Evolutionary conservation across 768 basidiomycete genomes (phyloP).

Genomic region (Termitomyces sp.): DNA sequence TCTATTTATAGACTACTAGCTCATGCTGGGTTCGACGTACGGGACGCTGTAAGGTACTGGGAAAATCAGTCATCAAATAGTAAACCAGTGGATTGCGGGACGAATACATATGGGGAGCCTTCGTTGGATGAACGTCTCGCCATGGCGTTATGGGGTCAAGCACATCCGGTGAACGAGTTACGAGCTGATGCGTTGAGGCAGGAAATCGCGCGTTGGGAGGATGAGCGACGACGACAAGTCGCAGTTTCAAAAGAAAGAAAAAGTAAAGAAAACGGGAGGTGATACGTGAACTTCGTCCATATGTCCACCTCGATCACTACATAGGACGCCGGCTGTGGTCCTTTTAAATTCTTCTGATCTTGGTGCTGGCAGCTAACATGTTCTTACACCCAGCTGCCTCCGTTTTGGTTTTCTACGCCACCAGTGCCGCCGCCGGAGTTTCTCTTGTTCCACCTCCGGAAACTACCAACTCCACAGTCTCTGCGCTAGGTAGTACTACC

Average conservation of each 20-base stretch:
- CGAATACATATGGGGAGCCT: conserved; percentile 13
- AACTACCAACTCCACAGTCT: conserved; percentile 3
- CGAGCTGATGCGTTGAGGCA: conserved; percentile 55
- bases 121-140: conserved; percentile 21
- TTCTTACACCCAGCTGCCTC: neutral
- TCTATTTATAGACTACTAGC: conserved; percentile 67
- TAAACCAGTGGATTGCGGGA: conserved; percentile 38
- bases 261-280: neutral
- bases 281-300: neutral
- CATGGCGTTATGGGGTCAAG: conserved; percentile 45
- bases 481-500: conserved; percentile 6
- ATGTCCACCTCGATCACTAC: neutral
- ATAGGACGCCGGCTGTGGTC: neutral
- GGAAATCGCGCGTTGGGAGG: conserved; percentile 73
- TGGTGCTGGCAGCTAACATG: neutral
- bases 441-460: conserved; percentile 15
- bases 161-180: conserved; percentile 66
- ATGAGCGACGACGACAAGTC: conserved; percentile 32
- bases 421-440: conserved; percentile 5
- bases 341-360: neutral
- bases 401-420: neutral
- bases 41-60: conserved; percentile 81
- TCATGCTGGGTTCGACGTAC: conserved; percentile 87
- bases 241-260: conserved; percentile 11
- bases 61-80: conserved; percentile 44